Evolutionary conservation across 768 basidiomycete genomes (phyloP), one percentile per base, ranked within the genome.

Genomic region (Kwoniella sp.): DNA sequence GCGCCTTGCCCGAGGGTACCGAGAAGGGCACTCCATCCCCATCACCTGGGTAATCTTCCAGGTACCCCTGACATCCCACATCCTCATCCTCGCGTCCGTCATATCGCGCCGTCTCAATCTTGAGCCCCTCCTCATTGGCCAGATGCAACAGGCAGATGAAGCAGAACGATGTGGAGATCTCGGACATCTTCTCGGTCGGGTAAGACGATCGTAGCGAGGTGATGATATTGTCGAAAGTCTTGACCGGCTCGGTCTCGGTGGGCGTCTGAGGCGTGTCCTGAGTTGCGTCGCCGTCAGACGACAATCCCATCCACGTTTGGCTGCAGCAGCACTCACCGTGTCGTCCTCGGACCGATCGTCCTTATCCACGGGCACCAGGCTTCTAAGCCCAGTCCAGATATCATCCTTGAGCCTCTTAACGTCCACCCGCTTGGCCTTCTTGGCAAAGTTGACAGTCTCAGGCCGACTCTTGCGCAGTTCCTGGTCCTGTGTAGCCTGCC

Each of bases 161-260:
- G 73, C 93, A 98, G 83, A 93, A 98, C 59, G 89, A 93, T 14
- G 95, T 98, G 72, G 91, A 95, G 70, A 98, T 95, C 59, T 99
- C 95, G 33, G 86, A 86, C 86, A 98, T 87, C 78, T 93, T 96
- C 36, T 96, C 92, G 53, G 77, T 77, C 0, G 93, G 90, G 73
- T 98, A 98, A 5, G 86, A 82, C 45, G 77, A 79, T 60, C 87
- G 83, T 28, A 99, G 80, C 15, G 84, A 84, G 1, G 83, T 80
- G 60, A 98, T 88, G 58, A 98, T 91, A 49, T 83, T 58, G 29
- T 69, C 65, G 63, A 77, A 77, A 31, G 67, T 70, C 48, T 65
- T 66, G 48, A 56, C 49, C 25, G 31, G 53, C 12, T 53, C 67
- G 10, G 40, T 49, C 19, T 60, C 61, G 31, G 25, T 39, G n/a